These are phyloP conservation scores for Cladosporium sp. DNA, from an alignment of 2,329 filamentous ascomycete species.

Conservation along the genomic window DNA sequence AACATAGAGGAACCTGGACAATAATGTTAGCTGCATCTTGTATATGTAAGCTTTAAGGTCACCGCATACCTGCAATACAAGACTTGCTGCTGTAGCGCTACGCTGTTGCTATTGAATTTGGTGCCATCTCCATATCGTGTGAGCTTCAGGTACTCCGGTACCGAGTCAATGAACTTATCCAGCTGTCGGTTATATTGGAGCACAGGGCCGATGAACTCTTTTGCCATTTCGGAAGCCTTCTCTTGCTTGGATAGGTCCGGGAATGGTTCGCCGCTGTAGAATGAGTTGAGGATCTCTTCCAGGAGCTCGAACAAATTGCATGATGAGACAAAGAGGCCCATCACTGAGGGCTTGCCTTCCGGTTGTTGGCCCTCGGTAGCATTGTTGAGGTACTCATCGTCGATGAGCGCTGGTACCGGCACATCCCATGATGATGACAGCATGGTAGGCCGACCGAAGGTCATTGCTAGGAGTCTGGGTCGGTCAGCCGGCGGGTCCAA, in stretches of 20 bases:
- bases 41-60: conserved; percentile 23
- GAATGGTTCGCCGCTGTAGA: conserved; percentile 19
- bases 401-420: conserved; percentile 32
- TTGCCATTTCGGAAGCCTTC: conserved; percentile 16
- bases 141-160: conserved; percentile 3
- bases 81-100: conserved; percentile 4
- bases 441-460: conserved; percentile 28
- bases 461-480: conserved; percentile 37
- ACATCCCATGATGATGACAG: conserved; percentile 21
- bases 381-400: conserved; percentile 52
- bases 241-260: conserved; percentile 28
- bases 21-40: conserved; percentile 15
- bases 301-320: conserved; percentile 23
- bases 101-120: conserved; percentile 6
- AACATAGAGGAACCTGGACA: conserved; percentile 22
- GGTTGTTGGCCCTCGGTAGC: conserved; percentile 39
- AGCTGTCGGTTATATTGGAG: conserved; percentile 21
- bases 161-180: conserved; percentile 20
- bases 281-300: conserved; percentile 22
- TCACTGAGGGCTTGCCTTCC: conserved; percentile 24
- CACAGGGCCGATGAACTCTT: conserved; percentile 18
- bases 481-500: conserved; percentile 37
- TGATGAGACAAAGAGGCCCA: conserved; percentile 27
- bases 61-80: conserved; percentile 4
- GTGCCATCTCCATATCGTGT: neutral